Conservation (phyloP, 2,329 filamentous ascomycete genomes). For the Boeremia lycopersici region DNA sequence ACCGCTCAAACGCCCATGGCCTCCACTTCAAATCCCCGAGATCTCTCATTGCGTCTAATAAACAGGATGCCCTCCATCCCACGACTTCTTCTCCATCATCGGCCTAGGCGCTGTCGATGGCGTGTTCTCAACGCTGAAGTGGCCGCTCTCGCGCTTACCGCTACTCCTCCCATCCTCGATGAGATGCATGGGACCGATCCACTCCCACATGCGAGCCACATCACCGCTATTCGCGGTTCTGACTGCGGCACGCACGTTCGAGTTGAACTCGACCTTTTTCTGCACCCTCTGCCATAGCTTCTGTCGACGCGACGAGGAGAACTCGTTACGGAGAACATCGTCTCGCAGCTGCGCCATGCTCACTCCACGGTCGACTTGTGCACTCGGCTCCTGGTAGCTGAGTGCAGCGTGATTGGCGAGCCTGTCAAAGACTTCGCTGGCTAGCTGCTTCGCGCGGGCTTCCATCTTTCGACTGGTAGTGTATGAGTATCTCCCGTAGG, state of each 20-base stretch:
- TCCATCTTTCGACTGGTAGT: constrained; percentile 68
- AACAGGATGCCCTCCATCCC: constrained; percentile 56
- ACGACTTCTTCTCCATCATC: constrained; percentile 45
- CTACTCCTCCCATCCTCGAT: constrained; percentile 48
- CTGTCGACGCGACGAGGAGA: constrained; percentile 76
- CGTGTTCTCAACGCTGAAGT: constrained; percentile 43
- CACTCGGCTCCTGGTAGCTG: constrained; percentile 68
- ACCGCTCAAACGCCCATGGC: constrained; percentile 4
- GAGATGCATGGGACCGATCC: constrained; percentile 66
- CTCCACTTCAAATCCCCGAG: constrained; percentile 2
- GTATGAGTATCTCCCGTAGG: constrained; percentile 71
- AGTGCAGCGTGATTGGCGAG: constrained; percentile 83
- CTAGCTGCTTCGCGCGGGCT: constrained; percentile 78
- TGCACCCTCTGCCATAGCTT: constrained; percentile 83
- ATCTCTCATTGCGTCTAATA: constrained; percentile 44
- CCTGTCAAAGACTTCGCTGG: constrained; percentile 81
- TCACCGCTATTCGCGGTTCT: constrained; percentile 63
- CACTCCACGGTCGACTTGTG: constrained; percentile 76
- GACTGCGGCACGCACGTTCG: constrained; percentile 83
- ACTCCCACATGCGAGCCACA: constrained; percentile 70
- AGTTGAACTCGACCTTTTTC: constrained; percentile 87
- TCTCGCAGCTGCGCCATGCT: constrained; percentile 89
- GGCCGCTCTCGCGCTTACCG: constrained; percentile 40
- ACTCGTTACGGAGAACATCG: constrained; percentile 83
- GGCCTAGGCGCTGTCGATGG: constrained; percentile 37